Evolutionary conservation across 441 rosid genomes (phyloP).

Genomic region (Geranium incanum): DNA sequence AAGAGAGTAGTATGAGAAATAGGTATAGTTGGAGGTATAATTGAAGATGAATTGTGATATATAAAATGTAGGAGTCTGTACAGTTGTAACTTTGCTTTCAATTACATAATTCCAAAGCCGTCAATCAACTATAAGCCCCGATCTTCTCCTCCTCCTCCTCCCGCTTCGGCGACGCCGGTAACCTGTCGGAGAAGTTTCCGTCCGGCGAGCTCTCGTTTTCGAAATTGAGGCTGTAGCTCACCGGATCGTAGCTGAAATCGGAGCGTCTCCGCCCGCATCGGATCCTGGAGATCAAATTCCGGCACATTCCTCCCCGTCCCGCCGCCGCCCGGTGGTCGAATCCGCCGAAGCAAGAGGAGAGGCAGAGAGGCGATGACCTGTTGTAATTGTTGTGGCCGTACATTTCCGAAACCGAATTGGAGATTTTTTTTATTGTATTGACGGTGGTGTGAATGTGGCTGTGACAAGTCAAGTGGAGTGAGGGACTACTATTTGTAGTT

Average conservation of each 20-base stretch:
- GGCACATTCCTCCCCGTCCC: not conserved
- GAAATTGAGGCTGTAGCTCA: constrained; percentile 69
- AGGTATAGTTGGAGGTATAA: no score
- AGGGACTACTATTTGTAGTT: no score
- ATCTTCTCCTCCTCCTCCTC: not conserved
- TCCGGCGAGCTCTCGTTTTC: constrained; percentile 51
- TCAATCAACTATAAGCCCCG: not conserved
- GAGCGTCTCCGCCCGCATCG: not conserved
- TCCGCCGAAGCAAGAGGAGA: not conserved
- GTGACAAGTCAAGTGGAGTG: no score
- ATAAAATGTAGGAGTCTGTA: no score
- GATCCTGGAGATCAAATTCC: not conserved
- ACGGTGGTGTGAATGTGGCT: no score
- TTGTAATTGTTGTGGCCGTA: not conserved
- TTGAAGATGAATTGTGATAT: no score
- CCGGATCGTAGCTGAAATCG: constrained; percentile 49
- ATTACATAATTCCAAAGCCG: no score
- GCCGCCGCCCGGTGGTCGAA: not conserved
- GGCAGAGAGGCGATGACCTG: not conserved
- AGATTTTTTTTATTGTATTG: no score
- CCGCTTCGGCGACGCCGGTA: not conserved
- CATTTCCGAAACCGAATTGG: constrained; percentile 20
- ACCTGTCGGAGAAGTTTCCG: constrained; percentile 27
- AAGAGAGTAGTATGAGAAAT: no score
- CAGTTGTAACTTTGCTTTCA: no score